Base-by-base conservation (phyloP, 148 eudicot species). In the Linanthus parryae region DNA sequence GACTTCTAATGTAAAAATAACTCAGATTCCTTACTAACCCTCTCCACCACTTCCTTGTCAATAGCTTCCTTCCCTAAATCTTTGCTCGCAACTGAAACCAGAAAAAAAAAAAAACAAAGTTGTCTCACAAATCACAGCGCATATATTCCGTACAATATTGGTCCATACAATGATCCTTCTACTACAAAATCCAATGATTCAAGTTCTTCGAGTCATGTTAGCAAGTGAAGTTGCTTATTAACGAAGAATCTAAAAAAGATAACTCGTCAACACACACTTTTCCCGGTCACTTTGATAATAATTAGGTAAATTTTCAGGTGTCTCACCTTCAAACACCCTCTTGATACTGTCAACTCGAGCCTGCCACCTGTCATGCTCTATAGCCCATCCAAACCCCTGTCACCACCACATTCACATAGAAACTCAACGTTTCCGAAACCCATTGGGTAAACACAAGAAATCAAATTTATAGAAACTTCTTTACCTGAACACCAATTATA, bases 301-400 rank as follows among this genome's bases (percentile, higher is more conserved):
- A n/a, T n/a, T n/a, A n/a, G n/a, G n/a, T n/a, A n/a, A n/a, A n/a
- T n/a, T n/a, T n/a, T n/a, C n/a, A n/a, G n/a, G 11, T 38, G 25
- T 49, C 64, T 74, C 61, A 92, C 96, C 88, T 77, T 88, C 91
- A 80, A 92, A 92, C 24, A 92, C 94, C 44, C 74, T 58, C 70
- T 80, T 92, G 68, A 92, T 75, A 70, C 91, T 92, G 58, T 79
- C 79, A 30, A 88, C 99, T 39, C 99, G 79, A 55, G 57, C 88
- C 54, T 84, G 95, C 99, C 99, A 92, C 69, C 60, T 63, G 58
- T 84, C 85, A 60, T 84, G 73, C 52, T 92, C 95, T 71, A 84
- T 66, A 24, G 99, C 99, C 99, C 99, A 92, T 27, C 85, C 77
- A 66, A 92, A 92, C 24, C 99, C 96, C 99, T 92, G 46, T 49